Base-by-base conservation (phyloP, 352 stramenopile species). In the Globisporangium sylvaticum region DNA sequence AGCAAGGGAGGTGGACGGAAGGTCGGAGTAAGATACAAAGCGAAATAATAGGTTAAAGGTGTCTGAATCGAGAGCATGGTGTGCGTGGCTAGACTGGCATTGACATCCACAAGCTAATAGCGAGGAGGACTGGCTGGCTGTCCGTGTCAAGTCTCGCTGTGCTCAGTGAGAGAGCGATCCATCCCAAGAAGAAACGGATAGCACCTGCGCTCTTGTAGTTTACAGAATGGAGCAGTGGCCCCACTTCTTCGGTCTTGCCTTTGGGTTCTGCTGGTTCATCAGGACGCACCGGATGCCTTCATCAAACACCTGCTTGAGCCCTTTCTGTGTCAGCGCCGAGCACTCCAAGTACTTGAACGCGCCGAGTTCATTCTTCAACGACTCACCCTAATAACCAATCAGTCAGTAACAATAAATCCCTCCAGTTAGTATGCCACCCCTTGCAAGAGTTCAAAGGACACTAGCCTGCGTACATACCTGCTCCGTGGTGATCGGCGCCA, bases 221-320 rank as follows among this genome's bases (percentile, higher is more conserved):
- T 81, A 92, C 55, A 95, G 72, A 62, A 95, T 95, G 39, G 68
- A 87, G 72, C 87, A 95, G 48, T 77, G 78, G 4, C 37, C 15
- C 48, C 75, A 83, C 27, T 71, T 69, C 66, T 64, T 65, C 48
- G 75, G 50, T 56, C 76, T 75, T 59, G 68, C 64, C 79, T 90
- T 90, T 18, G 84, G 84, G 62, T 83, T 83, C 70, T 91, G 83
- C 66, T 95, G 87, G 66, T 88, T 87, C 3, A 76, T 83, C 61
- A 97, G 80, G 12, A 95, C 91, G 67, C 89, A 96, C 55, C 91
- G 89, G 76, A 98, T 98, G 56, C 83, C 90, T 58, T 97, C 89
- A 69, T 98, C 94, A 60, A 98, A 98, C 22, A 98, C 92, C 55
- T 94, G 81, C 79, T 98, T 98, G 53, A 98, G 85, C 9, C 90